phyloP scores from a whole-genome alignment of 352 stramenopile species.

The Blastocystis sp. region DNA sequence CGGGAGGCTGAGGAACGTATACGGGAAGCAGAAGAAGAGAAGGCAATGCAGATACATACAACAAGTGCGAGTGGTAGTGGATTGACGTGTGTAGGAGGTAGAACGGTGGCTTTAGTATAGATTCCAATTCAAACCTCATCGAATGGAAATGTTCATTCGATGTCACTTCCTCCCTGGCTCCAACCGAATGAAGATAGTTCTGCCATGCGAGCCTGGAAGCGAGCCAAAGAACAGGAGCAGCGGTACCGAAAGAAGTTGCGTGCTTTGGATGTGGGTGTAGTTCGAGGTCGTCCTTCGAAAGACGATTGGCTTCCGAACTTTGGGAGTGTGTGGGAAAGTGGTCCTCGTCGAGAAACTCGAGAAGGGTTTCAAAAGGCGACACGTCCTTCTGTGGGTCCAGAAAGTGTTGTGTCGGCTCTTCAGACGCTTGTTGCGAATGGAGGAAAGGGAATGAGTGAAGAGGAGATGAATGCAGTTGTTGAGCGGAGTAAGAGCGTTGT shows the following conservation, averaged over 20 bases:
- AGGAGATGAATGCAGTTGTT: slow-evolving; percentile 12
- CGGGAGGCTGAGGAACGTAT: background rate
- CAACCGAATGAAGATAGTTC: background rate
- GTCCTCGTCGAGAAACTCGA: slow-evolving; percentile 2
- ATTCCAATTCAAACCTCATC: background rate
- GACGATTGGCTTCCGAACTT: slow-evolving; percentile 61
- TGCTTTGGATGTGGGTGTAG: slow-evolving; percentile 44
- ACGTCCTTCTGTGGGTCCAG: background rate
- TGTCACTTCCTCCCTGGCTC: slow-evolving; percentile 43
- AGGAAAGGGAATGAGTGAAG: slow-evolving; percentile 15
- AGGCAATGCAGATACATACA: background rate
- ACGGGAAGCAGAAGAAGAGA: background rate
- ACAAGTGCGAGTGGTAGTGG: background rate
- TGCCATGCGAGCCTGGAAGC: slow-evolving; percentile 27
- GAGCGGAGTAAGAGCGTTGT: slow-evolving; percentile 1
- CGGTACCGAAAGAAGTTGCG: slow-evolving; percentile 7
- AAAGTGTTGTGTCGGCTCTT: background rate
- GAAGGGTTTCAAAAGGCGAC: background rate
- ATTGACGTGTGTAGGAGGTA: slow-evolving; percentile 16
- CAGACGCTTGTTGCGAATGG: background rate
- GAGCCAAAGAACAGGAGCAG: slow-evolving; percentile 13
- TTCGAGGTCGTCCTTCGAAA: background rate
- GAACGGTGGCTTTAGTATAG: background rate
- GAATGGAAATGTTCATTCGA: background rate
- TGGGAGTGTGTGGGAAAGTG: slow-evolving; percentile 45